Evolutionary conservation across 2,329 filamentous ascomycete species (phyloP).

Genomic region (Fusarium sp.): DNA sequence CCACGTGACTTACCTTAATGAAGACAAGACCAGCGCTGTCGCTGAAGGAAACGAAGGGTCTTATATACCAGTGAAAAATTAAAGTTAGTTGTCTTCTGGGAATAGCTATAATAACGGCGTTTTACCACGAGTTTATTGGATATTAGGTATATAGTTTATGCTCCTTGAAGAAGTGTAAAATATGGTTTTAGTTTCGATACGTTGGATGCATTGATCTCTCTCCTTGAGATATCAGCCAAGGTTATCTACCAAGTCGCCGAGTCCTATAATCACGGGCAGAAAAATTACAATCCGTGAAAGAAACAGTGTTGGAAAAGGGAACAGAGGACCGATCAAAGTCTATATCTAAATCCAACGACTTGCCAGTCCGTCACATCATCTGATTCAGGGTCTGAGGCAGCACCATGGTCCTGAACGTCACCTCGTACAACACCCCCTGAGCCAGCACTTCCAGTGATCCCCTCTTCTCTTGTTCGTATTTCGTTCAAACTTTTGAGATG

Average conservation of each 20-base stretch:
- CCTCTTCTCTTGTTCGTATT: conserved; percentile 57
- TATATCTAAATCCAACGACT: conserved; percentile 69
- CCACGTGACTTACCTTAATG: conserved; percentile 27
- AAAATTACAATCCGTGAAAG: neutral
- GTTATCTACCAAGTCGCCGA: neutral
- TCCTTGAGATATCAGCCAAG: neutral
- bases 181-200: neutral
- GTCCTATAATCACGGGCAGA: neutral
- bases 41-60: neutral
- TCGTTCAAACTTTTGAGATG: conserved; percentile 62
- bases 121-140: too few species aligned
- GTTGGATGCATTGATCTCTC: too few species aligned
- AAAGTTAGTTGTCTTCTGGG: neutral
- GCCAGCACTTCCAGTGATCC: conserved; percentile 58
- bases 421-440: conserved; percentile 55
- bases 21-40: neutral
- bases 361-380: conserved; percentile 72
- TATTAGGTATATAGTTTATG: neutral
- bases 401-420: conserved; percentile 40
- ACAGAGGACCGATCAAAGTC: conserved; percentile 47
- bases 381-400: conserved; percentile 55
- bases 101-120: neutral
- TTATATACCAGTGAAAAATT: neutral
- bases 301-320: too few species aligned
- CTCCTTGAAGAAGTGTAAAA: neutral